Conservation (phyloP, 1,284 basidiomycete species). For the Rhodotorula glutinis region DNA sequence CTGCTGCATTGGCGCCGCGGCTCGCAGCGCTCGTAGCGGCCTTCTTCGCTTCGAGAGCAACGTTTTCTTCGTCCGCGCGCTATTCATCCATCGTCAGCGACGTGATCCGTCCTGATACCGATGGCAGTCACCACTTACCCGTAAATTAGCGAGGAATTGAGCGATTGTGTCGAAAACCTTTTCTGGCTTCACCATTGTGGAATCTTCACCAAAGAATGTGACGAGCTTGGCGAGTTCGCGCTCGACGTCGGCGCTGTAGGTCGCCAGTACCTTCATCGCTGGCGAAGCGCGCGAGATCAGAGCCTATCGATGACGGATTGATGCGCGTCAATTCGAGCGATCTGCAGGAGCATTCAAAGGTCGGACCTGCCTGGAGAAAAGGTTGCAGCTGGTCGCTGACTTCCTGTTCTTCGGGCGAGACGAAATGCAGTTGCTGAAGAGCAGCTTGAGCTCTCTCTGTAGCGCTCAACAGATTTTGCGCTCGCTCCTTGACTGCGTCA, state of each 20-base stretch:
- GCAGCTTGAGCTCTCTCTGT: slow-evolving; percentile 61
- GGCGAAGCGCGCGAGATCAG: slow-evolving; percentile 58
- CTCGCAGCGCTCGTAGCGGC: not conserved
- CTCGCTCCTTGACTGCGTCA: slow-evolving; percentile 60
- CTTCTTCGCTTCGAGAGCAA: slow-evolving; percentile 50
- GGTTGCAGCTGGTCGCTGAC: no score
- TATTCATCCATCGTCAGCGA: slow-evolving; percentile 44
- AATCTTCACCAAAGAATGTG: slow-evolving; percentile 69
- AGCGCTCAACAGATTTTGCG: slow-evolving; percentile 60
- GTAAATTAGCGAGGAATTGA: slow-evolving; percentile 55
- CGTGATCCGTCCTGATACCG: no score
- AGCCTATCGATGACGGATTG: slow-evolving; percentile 51
- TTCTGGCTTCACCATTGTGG: slow-evolving; percentile 67
- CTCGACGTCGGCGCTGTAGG: slow-evolving; percentile 60
- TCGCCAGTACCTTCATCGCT: slow-evolving; percentile 62
- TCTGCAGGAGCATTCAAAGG: no score
- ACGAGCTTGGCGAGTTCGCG: slow-evolving; percentile 61
- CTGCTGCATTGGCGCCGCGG: not conserved
- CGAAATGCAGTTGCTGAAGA: slow-evolving; percentile 53
- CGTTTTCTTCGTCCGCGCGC: slow-evolving; percentile 54
- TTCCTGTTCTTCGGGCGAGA: not conserved
- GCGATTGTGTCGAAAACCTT: slow-evolving; percentile 71
- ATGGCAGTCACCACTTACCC: slow-evolving; percentile 7
- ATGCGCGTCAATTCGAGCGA: no score
- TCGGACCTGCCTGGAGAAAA: no score